These are phyloP conservation scores for Chlorella sorokiniana DNA, from an alignment of 139 green algal genomes.

Conservation along the genomic window DNA sequence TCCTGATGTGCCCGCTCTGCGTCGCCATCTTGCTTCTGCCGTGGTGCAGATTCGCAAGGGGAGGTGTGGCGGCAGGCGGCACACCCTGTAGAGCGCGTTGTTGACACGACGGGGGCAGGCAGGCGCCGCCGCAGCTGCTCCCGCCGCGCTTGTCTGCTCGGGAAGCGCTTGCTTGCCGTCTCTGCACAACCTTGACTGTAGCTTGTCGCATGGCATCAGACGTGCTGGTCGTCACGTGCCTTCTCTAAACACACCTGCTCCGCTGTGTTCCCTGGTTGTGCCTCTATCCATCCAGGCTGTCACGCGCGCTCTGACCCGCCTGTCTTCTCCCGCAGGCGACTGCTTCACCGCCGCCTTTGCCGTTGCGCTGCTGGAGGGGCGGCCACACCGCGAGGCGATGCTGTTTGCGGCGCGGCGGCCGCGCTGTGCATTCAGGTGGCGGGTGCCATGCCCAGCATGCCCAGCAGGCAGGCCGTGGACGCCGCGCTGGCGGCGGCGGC, in stretches of 20 bases:
- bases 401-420: conserved; percentile 19
- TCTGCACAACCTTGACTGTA: no score
- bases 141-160: no score
- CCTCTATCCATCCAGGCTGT: background rate
- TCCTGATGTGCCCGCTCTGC: background rate
- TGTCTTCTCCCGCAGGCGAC: conserved; percentile 2
- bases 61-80: conserved; percentile 8
- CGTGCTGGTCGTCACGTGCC: background rate
- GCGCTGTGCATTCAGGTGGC: conserved; percentile 27
- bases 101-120: conserved; percentile 22
- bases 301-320: background rate
- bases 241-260: background rate
- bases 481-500: conserved; percentile 1
- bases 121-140: background rate
- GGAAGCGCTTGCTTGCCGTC: no score
- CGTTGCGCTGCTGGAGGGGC: conserved; percentile 12
- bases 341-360: conserved; percentile 27
- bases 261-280: background rate
- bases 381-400: background rate
- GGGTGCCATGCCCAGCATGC: conserved; percentile 29
- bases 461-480: conserved; percentile 20
- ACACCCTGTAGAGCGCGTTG: background rate
- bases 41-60: conserved; percentile 7
- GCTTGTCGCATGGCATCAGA: no score
- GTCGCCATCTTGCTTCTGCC: background rate